phyloP scores from a whole-genome alignment of 345 rosid species.

The Citrus hindsii region DNA sequence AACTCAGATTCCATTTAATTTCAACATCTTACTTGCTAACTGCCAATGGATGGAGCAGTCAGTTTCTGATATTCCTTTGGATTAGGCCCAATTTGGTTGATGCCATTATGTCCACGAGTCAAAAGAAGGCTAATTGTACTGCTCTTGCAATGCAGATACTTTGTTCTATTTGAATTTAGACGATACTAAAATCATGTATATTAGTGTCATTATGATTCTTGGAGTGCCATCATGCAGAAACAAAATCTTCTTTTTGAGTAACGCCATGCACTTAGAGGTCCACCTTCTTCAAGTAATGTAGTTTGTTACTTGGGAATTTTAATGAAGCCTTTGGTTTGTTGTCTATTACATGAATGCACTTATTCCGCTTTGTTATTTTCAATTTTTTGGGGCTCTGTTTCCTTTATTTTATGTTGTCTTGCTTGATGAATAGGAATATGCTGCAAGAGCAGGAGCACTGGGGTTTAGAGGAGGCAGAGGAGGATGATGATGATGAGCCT shows the following conservation, averaged over 20 bases:
- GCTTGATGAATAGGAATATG: slow-evolving; percentile 16
- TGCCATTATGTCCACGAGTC: background rate
- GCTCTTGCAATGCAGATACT: background rate
- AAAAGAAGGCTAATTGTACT: background rate
- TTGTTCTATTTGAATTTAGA: no score
- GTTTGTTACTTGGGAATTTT: background rate
- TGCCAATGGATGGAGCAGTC: background rate
- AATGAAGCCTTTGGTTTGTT: background rate
- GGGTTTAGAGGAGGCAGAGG: slow-evolving; percentile 22
- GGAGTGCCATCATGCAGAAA: background rate
- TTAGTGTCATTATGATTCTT: background rate
- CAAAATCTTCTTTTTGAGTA: background rate
- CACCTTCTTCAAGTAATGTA: background rate
- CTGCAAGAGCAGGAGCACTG: slow-evolving; percentile 22
- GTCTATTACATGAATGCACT: background rate
- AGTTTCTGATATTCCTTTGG: background rate
- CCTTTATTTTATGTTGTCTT: background rate
- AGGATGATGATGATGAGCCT: slow-evolving; percentile 38
- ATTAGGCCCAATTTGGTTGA: background rate
- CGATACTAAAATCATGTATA: no score
- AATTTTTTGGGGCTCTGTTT: background rate
- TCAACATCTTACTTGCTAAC: background rate
- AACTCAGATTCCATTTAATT: background rate
- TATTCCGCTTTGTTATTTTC: background rate
- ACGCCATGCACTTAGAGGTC: background rate